Base-by-base conservation (phyloP, 106 monocot genomes). In the Triglochin maritima region DNA sequence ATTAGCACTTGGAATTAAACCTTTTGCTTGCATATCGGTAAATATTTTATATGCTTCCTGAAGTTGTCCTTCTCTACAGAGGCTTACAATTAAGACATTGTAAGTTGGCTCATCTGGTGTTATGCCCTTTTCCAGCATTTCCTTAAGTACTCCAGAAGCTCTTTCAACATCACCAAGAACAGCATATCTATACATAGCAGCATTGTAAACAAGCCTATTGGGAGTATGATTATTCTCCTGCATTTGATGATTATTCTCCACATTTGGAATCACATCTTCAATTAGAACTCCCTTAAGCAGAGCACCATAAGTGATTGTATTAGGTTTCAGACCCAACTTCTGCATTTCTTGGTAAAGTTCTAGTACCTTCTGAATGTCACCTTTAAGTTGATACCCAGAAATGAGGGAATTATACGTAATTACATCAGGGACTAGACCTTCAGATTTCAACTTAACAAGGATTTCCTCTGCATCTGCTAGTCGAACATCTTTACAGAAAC, bases 381-480 rank as follows among this genome's bases (percentile, higher is more conserved):
- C 61, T 49, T 6, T 42, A 46, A 78, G 72, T 72, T 76, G 84
- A 73, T 80, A 76, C 7, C 78, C 84, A 4, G 78, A 71, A 48
- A 93, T 84, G 9, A 93, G 69, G 65, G 78, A 82, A 53, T 82
- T 86, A 42, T 80, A 86, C 9, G 86, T 93, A 46, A 89, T 68
- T 0, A 69, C 80, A 77, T 88, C 88, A 64, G 88, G 93, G 9
- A 10, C 66, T 50, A 78, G 5, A 61, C 86, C 84, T 52, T 80
- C 75, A 49, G 65, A 60, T 67, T 56, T 69, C 62, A 93, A 42
- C 50, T 44, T 46, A 47, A 8, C 13, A 12, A 67, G 14, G 49
- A 84, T 46, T 1, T 79, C 45, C 56, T 84, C 82, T 16, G 88
- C 93, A 56, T 84, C 80, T 47, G 43, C 53, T 8, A 86, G 15